Conservation (phyloP, 2,329 filamentous ascomycete genomes). For the Clonostachys chloroleuca region DNA sequence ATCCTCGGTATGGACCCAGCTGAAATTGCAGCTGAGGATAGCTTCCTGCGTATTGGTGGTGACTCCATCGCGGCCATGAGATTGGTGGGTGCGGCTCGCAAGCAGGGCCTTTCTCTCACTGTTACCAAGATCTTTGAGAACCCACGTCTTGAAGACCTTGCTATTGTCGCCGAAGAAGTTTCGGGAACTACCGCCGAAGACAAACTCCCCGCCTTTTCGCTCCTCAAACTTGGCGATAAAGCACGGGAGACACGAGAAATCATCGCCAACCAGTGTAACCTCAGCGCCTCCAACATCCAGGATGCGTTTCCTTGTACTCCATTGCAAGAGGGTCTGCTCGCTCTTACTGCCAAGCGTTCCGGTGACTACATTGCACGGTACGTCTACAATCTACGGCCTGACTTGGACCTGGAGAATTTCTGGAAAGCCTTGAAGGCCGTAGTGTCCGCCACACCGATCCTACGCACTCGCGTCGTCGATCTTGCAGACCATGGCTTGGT, state of each 20-base stretch:
- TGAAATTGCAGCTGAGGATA: constrained; percentile 44
- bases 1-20: neutral
- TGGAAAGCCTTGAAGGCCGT: neutral
- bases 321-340: constrained; percentile 3
- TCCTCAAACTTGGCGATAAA: no score
- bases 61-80: constrained; percentile 31
- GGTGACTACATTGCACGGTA: constrained; percentile 1
- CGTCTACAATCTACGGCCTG: neutral
- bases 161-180: no score
- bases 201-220: neutral
- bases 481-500: constrained; percentile 22
- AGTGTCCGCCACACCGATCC: neutral
- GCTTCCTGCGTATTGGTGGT: constrained; percentile 54
- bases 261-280: neutral
- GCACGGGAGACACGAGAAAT: no score
- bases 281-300: no score
- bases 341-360: neutral
- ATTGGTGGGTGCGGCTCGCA: constrained; percentile 12
- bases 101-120: neutral
- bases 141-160: neutral
- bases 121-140: constrained; percentile 1
- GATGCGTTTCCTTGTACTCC: constrained; percentile 2
- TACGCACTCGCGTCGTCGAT: constrained; percentile 5
- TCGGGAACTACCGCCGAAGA: no score
- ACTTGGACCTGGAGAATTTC: neutral